Percentiles rank a stretch among this genome's conserved stretches.
Evolutionary conservation across 495 filamentous ascomycete genomes (phyloP).

Genomic region (Lasiosphaeris hirsuta): DNA sequence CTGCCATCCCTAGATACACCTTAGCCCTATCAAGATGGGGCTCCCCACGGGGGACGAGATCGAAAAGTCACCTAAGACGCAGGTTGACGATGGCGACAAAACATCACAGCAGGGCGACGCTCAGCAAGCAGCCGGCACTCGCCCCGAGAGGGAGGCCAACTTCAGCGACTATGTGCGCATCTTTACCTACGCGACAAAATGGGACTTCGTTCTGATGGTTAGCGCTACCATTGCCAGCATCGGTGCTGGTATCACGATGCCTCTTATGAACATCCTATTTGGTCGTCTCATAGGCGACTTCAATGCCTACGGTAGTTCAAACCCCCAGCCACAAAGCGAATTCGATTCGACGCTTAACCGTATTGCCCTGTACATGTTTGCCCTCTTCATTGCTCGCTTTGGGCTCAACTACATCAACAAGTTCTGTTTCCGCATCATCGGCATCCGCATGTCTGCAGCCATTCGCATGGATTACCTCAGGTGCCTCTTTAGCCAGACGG

Average conservation of each 20-base stretch:
- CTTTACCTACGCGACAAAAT: slow-evolving; percentile 43
- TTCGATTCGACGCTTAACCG: slow-evolving; percentile 25
- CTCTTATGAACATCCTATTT: slow-evolving; percentile 39
- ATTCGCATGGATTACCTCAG: slow-evolving; percentile 52
- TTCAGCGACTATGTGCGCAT: slow-evolving; percentile 42
- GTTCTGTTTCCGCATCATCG: slow-evolving; percentile 47
- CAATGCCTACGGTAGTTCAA: slow-evolving; percentile 17
- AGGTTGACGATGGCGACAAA: background rate
- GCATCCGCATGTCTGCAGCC: slow-evolving; percentile 49
- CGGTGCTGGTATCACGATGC: slow-evolving; percentile 33
- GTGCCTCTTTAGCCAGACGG: slow-evolving; percentile 51
- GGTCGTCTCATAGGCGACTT: slow-evolving; percentile 32
- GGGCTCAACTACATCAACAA: slow-evolving; percentile 46
- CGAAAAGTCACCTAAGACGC: background rate
- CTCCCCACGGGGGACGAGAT: too few species aligned
- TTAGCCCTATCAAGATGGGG: too few species aligned
- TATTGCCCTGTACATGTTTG: slow-evolving; percentile 32
- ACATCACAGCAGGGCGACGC: background rate
- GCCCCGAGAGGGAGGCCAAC: slow-evolving; percentile 42
- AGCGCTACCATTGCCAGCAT: slow-evolving; percentile 32
- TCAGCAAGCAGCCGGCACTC: slow-evolving; percentile 24
- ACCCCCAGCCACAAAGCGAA: background rate
- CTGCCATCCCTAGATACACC: too few species aligned
- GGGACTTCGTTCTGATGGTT: slow-evolving; percentile 39
- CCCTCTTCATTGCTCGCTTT: slow-evolving; percentile 45